Evolutionary conservation across 352 stramenopile species (phyloP).

Genomic region (Pythium apleroticum): DNA sequence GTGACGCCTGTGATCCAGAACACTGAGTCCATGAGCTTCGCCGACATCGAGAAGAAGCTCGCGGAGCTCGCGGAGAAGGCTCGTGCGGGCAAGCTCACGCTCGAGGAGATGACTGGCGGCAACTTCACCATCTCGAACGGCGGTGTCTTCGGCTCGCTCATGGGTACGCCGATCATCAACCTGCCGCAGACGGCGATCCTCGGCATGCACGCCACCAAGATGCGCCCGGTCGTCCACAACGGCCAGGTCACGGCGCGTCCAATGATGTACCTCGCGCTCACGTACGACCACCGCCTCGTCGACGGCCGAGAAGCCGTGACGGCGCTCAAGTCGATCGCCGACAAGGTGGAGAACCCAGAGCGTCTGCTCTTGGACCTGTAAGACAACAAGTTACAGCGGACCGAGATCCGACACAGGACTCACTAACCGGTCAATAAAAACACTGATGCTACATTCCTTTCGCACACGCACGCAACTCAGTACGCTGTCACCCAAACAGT

Average conservation of each 20-base stretch:
- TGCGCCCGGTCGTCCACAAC: constrained; percentile 93
- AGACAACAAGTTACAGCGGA: background rate
- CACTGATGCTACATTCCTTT: too few species aligned
- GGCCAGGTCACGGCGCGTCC: constrained; percentile 95
- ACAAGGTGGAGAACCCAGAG: constrained; percentile 97
- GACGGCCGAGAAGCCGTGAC: constrained; percentile 98
- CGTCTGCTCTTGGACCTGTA: constrained; percentile 96
- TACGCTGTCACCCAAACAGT: too few species aligned
- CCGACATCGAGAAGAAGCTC: constrained; percentile 97
- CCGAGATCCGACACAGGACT: background rate
- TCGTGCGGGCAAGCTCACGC: constrained; percentile 70
- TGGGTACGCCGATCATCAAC: constrained; percentile 99
- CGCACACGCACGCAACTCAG: too few species aligned
- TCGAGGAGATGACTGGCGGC: constrained; percentile 94
- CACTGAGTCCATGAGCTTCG: constrained; percentile 97
- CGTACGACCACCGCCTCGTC: constrained; percentile 99
- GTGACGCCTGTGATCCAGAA: constrained; percentile 99
- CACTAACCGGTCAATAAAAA: background rate
- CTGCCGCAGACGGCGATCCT: constrained; percentile 98
- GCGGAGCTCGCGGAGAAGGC: constrained; percentile 89
- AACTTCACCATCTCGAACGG: constrained; percentile 99
- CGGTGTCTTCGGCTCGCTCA: constrained; percentile 97
- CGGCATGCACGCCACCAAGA: constrained; percentile 99
- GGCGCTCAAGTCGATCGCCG: constrained; percentile 97
- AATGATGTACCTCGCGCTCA: constrained; percentile 99